Percentiles rank a stretch among this genome's conserved stretches.
Conservation (phyloP, 2,329 filamentous ascomycete species). For the Aspergillus texensis region DNA sequence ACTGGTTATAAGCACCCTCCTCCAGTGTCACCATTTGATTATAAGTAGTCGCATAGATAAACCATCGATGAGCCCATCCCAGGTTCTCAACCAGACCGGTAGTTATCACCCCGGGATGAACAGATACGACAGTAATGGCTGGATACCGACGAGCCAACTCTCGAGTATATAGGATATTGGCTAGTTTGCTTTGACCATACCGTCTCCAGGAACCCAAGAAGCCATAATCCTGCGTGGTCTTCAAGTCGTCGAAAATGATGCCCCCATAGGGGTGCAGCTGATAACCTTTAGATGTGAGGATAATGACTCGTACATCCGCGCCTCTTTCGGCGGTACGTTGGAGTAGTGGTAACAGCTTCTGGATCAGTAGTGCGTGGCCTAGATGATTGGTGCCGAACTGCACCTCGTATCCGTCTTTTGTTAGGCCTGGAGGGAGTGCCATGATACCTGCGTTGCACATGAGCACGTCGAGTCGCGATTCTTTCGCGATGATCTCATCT, state of each 20-base stretch:
- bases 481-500: conserved; percentile 36
- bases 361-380: conserved; percentile 39
- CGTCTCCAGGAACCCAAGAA: conserved; percentile 34
- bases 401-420: conserved; percentile 52
- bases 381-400: conserved; percentile 56
- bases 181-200: conserved; percentile 53
- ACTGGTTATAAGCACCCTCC: conserved; percentile 43
- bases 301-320: not conserved
- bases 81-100: conserved; percentile 34
- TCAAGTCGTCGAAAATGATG: not conserved
- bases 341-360: conserved; percentile 15
- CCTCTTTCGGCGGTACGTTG: conserved; percentile 3
- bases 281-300: not conserved
- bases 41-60: conserved; percentile 5
- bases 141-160: conserved; percentile 43
- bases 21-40: conserved; percentile 29
- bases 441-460: conserved; percentile 53
- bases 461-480: conserved; percentile 46
- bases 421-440: conserved; percentile 41
- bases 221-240: not conserved
- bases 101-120: conserved; percentile 42
- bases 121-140: not conserved
- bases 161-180: conserved; percentile 49
- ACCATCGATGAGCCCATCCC: not conserved
- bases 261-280: not conserved